These are phyloP conservation scores for Syzygium syzygioides DNA, from an alignment of 441 rosid genomes.

Conservation along the genomic window DNA sequence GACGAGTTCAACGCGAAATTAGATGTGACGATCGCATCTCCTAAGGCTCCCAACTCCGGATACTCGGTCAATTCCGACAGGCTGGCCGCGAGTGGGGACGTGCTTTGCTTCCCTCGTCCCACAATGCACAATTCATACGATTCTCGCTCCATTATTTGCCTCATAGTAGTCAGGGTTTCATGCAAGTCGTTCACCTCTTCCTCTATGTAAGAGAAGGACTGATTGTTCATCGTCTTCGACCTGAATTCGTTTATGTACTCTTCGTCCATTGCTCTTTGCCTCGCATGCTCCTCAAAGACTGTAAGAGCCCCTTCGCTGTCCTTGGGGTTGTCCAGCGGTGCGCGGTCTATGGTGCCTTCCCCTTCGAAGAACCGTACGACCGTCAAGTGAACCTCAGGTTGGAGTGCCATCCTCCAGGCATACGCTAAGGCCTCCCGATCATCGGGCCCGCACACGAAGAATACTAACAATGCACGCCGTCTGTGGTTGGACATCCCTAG, in stretches of 20 bases:
- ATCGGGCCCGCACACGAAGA: background rate
- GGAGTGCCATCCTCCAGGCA: background rate
- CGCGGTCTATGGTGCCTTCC: background rate
- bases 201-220: background rate
- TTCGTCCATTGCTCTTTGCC: conserved; percentile 5
- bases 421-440: background rate
- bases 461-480: background rate
- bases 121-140: conserved; percentile 2
- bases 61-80: background rate
- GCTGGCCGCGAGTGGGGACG: background rate
- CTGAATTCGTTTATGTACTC: background rate
- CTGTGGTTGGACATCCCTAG: background rate
- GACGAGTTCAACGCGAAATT: background rate
- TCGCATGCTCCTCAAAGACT: background rate
- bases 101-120: background rate
- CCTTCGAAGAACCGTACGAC: conserved; percentile 3
- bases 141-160: background rate
- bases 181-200: background rate
- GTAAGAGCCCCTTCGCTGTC: background rate
- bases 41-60: conserved; percentile 10
- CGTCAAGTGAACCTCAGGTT: background rate
- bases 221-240: background rate
- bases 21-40: conserved; percentile 5
- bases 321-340: background rate
- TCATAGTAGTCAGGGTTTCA: background rate